phyloP scores from a whole-genome alignment of 2,329 filamentous ascomycete genomes.

The Xylariaceae sp. region DNA sequence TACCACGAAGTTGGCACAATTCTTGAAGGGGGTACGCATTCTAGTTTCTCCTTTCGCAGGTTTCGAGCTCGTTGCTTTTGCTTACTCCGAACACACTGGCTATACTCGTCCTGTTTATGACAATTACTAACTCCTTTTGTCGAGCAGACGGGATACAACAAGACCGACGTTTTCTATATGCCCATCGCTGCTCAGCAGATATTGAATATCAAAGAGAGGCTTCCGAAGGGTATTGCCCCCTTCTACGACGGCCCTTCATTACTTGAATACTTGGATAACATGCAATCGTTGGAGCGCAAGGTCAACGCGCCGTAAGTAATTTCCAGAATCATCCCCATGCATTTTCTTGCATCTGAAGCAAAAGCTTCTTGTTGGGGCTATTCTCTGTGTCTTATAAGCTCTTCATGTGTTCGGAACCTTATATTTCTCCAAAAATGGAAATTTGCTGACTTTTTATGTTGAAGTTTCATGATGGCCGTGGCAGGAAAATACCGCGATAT shows the following conservation, averaged over 20 bases:
- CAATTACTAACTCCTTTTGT: background rate
- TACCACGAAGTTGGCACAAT: slow-evolving; percentile 82
- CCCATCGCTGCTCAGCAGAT: slow-evolving; percentile 91
- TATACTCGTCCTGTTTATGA: background rate
- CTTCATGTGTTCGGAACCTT: too few species aligned
- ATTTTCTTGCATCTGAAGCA: background rate
- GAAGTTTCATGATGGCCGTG: slow-evolving; percentile 93
- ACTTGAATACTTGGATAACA: slow-evolving; percentile 92
- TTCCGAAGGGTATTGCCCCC: slow-evolving; percentile 75
- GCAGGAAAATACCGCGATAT: slow-evolving; percentile 96
- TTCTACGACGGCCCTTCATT: slow-evolving; percentile 93
- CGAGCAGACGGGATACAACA: slow-evolving; percentile 81
- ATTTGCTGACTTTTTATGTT: slow-evolving; percentile 6
- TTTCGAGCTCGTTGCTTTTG: too few species aligned
- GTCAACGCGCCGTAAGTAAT: slow-evolving; percentile 76
- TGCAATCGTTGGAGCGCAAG: slow-evolving; percentile 93
- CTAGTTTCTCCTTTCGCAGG: background rate
- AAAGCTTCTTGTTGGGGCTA: background rate
- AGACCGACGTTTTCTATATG: slow-evolving; percentile 94
- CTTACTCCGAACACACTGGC: background rate
- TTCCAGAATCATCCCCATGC: background rate
- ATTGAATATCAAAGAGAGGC: slow-evolving; percentile 85
- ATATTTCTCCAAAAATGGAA: background rate
- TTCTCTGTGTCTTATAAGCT: background rate
- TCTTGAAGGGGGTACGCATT: slow-evolving; percentile 71